Evolutionary conservation across 345 rosid genomes (phyloP).

Genomic region (Murraya koenigii): DNA sequence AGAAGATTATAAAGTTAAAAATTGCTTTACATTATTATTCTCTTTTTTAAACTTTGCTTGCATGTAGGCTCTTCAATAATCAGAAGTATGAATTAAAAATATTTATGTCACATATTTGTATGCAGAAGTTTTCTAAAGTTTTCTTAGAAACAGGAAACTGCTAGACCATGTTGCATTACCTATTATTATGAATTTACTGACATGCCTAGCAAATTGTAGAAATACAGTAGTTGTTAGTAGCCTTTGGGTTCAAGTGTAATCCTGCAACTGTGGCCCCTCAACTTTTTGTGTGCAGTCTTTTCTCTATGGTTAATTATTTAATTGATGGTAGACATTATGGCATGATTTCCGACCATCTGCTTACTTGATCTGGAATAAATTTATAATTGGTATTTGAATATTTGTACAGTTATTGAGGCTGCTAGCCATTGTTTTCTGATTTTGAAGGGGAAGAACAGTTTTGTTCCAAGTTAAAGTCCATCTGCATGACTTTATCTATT

Average conservation of each 20-base stretch:
- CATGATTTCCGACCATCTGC: background rate
- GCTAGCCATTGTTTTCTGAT: background rate
- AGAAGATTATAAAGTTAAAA: background rate
- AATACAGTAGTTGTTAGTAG: background rate
- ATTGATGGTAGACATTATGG: background rate
- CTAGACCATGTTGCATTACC: background rate
- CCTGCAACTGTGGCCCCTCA: background rate
- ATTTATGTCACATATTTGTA: background rate
- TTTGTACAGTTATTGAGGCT: background rate
- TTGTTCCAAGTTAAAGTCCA: background rate
- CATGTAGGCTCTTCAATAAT: background rate
- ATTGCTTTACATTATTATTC: background rate
- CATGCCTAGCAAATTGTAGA: background rate
- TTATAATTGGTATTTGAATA: background rate
- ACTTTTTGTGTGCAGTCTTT: background rate
- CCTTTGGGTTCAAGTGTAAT: too few relatives aligned
- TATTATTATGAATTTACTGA: background rate
- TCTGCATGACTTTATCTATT: background rate
- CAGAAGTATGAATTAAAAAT: background rate
- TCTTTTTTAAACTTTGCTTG: background rate
- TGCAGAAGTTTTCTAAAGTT: background rate
- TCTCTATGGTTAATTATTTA: background rate
- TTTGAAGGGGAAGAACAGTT: background rate
- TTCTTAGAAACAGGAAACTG: background rate
- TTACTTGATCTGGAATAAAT: background rate